phyloP scores from a whole-genome alignment of 805 yeast genomes.

The Kurtzmaniella cleridarum region DNA sequence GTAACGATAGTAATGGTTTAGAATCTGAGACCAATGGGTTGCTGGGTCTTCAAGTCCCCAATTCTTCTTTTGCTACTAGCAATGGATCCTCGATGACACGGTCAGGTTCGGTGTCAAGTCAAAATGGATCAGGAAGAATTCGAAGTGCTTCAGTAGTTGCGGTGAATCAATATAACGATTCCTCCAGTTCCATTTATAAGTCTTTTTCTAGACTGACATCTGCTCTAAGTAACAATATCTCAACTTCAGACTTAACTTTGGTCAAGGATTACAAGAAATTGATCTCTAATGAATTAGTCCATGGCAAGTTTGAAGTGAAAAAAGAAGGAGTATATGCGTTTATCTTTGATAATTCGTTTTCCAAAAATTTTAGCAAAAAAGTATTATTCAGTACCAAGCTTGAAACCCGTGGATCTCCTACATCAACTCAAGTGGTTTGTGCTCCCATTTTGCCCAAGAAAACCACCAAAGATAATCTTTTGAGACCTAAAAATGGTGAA shows the following conservation, averaged over 20 bases:
- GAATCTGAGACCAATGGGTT: background rate
- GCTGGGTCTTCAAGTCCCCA: background rate
- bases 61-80: background rate
- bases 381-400: slow-evolving; percentile 53
- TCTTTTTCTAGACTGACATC: slow-evolving; percentile 32
- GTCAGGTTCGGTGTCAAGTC: slow-evolving; percentile 42
- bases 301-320: slow-evolving; percentile 55
- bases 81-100: slow-evolving; percentile 23
- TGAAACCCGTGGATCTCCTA: slow-evolving; percentile 4
- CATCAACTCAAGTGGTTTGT: background rate
- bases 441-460: background rate
- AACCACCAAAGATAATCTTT: slow-evolving; percentile 2
- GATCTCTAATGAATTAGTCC: slow-evolving; percentile 52
- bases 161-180: slow-evolving; percentile 29
- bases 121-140: slow-evolving; percentile 1
- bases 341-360: slow-evolving; percentile 86
- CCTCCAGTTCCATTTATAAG: slow-evolving; percentile 17
- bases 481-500: slow-evolving; percentile 55
- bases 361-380: slow-evolving; percentile 79
- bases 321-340: slow-evolving; percentile 77
- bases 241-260: slow-evolving; percentile 39
- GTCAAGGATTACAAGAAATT: slow-evolving; percentile 54
- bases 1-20: background rate
- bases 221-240: slow-evolving; percentile 31
- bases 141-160: slow-evolving; percentile 28